Percentiles rank a stretch among this genome's conserved stretches.
Conservation (phyloP, 1,284 basidiomycete species). For the Mycosarcoma maydis region DNA sequence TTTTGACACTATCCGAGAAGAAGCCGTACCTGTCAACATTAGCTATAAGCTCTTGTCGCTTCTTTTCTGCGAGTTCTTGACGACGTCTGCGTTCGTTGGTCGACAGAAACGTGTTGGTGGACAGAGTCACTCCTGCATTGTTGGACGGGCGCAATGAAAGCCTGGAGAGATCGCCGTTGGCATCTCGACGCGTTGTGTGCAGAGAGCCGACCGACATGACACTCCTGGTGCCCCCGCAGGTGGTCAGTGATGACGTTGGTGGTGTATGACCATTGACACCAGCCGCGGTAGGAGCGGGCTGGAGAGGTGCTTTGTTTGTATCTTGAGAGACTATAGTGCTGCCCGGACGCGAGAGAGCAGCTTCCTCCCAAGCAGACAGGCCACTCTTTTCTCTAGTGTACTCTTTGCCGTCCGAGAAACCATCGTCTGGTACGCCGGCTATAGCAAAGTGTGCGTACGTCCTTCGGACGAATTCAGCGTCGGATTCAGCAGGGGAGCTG, state of each 20-base stretch:
- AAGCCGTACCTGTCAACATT: constrained; percentile 56
- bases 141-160: background rate
- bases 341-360: constrained; percentile 20
- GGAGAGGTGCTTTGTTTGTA: background rate
- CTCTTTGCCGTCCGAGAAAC: constrained; percentile 59
- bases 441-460: constrained; percentile 60
- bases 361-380: constrained; percentile 49
- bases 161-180: background rate
- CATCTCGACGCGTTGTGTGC: background rate
- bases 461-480: constrained; percentile 57
- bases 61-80: constrained; percentile 38
- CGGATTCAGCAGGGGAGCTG: constrained; percentile 39
- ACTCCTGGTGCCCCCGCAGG: constrained; percentile 10
- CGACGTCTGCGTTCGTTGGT: constrained; percentile 32
- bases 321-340: constrained; percentile 7
- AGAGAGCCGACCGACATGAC: constrained; percentile 1
- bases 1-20: constrained; percentile 26
- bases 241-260: constrained; percentile 2
- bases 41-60: constrained; percentile 38
- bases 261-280: constrained; percentile 6
- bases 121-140: constrained; percentile 14
- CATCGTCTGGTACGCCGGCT: constrained; percentile 57
- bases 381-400: constrained; percentile 56
- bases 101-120: constrained; percentile 24
- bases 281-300: background rate